phyloP scores from a whole-genome alignment of 2,329 filamentous ascomycete species.

The Diaporthe vexans region DNA sequence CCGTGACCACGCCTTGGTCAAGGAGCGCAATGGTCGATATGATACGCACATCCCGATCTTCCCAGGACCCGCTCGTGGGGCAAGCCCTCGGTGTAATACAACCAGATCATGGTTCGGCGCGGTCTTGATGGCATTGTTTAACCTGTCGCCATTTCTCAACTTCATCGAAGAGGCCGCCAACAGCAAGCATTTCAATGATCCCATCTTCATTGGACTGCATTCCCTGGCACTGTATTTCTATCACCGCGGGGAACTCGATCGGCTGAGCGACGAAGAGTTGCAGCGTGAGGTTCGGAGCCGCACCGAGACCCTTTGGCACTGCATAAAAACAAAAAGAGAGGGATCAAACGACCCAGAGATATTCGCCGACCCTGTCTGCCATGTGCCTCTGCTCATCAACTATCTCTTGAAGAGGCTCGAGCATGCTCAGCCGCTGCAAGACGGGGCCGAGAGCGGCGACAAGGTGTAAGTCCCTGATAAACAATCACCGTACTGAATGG shows the following conservation, averaged over 20 bases:
- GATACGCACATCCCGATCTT: not conserved
- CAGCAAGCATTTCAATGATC: not conserved
- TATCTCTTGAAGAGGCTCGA: not conserved
- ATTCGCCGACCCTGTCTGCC: not conserved
- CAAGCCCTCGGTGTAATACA: too few species aligned
- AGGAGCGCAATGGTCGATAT: not conserved
- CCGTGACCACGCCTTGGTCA: not conserved
- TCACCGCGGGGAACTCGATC: rapidly evolving
- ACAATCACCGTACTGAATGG: too few species aligned
- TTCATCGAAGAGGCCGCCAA: not conserved
- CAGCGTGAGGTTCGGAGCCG: not conserved
- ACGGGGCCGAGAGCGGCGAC: not conserved
- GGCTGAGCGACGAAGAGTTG: rapidly evolving
- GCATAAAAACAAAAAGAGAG: not conserved
- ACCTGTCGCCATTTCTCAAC: conserved; percentile 5
- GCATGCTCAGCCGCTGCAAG: not conserved
- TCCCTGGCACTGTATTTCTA: not conserved
- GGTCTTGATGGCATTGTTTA: conserved; percentile 19
- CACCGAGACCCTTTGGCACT: not conserved
- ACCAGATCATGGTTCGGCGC: not conserved
- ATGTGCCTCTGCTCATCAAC: not conserved
- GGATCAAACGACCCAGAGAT: not conserved
- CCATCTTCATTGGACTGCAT: not conserved
- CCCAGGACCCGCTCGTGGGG: not conserved
- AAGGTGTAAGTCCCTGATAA: not conserved